A percentile compares a stretch with the other conserved stretches of the same genome.
Conservation (phyloP, 2,329 filamentous ascomycete species). For the Ilyonectria sp. region DNA sequence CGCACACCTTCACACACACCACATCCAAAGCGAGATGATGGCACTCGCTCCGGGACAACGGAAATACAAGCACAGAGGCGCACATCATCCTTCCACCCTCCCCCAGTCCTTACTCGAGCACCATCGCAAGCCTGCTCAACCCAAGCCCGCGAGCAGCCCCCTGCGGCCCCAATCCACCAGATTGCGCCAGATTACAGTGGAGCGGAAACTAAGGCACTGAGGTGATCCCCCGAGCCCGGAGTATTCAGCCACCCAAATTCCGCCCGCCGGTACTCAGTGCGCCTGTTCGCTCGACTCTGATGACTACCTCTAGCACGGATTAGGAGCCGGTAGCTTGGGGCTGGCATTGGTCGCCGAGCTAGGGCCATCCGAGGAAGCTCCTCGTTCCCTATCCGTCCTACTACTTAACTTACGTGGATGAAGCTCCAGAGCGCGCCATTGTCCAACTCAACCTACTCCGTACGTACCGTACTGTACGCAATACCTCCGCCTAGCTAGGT, state of each 20-base stretch:
- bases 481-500: slow-evolving; percentile 2
- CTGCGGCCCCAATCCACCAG: slow-evolving; percentile 20
- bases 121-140: background rate
- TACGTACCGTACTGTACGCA: no score
- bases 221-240: slow-evolving; percentile 21
- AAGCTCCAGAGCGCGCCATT: slow-evolving; percentile 8
- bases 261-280: slow-evolving; percentile 17
- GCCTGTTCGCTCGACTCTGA: slow-evolving; percentile 9
- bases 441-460: slow-evolving; percentile 1
- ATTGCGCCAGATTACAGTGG: slow-evolving; percentile 28
- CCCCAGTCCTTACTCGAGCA: background rate
- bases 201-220: slow-evolving; percentile 23
- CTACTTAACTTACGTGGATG: background rate
- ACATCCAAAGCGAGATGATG: background rate
- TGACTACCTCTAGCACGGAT: slow-evolving; percentile 6
- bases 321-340: slow-evolving; percentile 23
- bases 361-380: slow-evolving; percentile 4
- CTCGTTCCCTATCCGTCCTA: background rate
- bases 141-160: slow-evolving; percentile 2
- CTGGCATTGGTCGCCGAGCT: slow-evolving; percentile 13
- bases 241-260: slow-evolving; percentile 25
- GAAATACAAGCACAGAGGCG: background rate
- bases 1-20: background rate
- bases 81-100: background rate
- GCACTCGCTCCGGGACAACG: background rate